phyloP scores from a whole-genome alignment of 1,139 yeast species.

The Geotrichum europaeum region DNA sequence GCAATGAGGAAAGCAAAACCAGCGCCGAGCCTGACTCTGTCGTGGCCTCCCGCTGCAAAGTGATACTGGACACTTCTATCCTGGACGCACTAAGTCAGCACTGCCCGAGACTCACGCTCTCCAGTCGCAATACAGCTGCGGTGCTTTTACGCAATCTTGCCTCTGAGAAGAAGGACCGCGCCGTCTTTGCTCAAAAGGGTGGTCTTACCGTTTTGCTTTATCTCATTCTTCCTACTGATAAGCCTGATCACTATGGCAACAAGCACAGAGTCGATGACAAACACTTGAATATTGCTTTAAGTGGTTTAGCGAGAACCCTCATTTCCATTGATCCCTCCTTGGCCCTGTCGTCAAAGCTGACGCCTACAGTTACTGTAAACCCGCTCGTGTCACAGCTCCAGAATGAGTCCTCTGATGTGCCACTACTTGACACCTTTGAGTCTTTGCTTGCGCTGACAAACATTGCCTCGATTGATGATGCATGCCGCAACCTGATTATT shows the following conservation, averaged over 20 bases:
- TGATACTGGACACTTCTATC: conserved; percentile 28
- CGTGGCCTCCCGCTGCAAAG: conserved; percentile 26
- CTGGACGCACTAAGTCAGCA: conserved; percentile 27
- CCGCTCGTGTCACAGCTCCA: conserved; percentile 32
- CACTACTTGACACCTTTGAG: conserved; percentile 41
- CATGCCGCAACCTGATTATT: conserved; percentile 34
- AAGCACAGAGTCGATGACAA: conserved; percentile 20
- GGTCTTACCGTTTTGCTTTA: conserved; percentile 34
- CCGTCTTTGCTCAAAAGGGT: conserved; percentile 34
- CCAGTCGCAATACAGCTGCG: conserved; percentile 30
- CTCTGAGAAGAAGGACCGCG: conserved; percentile 28
- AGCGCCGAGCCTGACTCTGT: conserved; percentile 24
- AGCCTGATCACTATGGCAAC: conserved; percentile 14
- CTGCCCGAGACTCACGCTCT: conserved; percentile 28
- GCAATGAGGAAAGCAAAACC: conserved; percentile 19
- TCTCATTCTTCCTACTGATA: conserved; percentile 24
- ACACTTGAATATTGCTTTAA: conserved; percentile 26
- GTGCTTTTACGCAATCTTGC: conserved; percentile 33
- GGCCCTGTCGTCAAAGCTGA: conserved; percentile 33
- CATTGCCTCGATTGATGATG: conserved; percentile 39
- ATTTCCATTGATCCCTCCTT: conserved; percentile 35
- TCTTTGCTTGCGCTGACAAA: conserved; percentile 46
- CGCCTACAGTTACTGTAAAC: conserved; percentile 32
- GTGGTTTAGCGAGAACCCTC: conserved; percentile 35
- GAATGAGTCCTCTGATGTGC: conserved; percentile 25